These are phyloP conservation scores for Nigrograna mackinnonii DNA, from an alignment of 2,329 filamentous ascomycete species.

Conservation along the genomic window DNA sequence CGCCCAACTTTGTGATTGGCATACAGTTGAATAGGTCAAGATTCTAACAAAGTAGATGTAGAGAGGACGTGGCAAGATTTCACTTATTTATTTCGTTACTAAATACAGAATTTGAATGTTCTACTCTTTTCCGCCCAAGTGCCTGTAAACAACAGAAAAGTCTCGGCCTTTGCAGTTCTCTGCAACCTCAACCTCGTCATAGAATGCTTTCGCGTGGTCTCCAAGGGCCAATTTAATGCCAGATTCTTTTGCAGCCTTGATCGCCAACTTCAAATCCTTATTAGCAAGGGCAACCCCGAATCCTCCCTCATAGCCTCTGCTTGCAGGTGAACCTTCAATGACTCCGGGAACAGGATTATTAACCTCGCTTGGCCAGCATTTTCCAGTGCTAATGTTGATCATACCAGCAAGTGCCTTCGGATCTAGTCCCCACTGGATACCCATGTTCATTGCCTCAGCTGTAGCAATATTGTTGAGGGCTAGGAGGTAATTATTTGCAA, in stretches of 20 bases:
- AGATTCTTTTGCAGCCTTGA: slow-evolving; percentile 50
- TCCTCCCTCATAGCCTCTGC: slow-evolving; percentile 66
- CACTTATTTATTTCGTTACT: no score
- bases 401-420: slow-evolving; percentile 74
- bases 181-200: slow-evolving; percentile 48
- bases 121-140: slow-evolving; percentile 51
- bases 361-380: slow-evolving; percentile 92
- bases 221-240: slow-evolving; percentile 51
- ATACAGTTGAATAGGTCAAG: no score
- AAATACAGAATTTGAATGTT: no score
- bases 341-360: slow-evolving; percentile 95
- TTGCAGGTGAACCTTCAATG: slow-evolving; percentile 73
- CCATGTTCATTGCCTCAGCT: slow-evolving; percentile 69
- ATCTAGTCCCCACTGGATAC: slow-evolving; percentile 65
- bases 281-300: slow-evolving; percentile 55
- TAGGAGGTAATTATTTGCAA: slow-evolving; percentile 96
- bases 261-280: slow-evolving; percentile 54
- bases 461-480: slow-evolving; percentile 87
- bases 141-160: slow-evolving; percentile 55
- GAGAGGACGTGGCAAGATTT: no score
- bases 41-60: no score
- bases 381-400: slow-evolving; percentile 92
- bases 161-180: slow-evolving; percentile 52
- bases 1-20: no score
- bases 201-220: slow-evolving; percentile 48